phyloP scores from a whole-genome alignment of 225 moss, liverwort and hornwort genomes.

The Sphagnum contortum region DNA sequence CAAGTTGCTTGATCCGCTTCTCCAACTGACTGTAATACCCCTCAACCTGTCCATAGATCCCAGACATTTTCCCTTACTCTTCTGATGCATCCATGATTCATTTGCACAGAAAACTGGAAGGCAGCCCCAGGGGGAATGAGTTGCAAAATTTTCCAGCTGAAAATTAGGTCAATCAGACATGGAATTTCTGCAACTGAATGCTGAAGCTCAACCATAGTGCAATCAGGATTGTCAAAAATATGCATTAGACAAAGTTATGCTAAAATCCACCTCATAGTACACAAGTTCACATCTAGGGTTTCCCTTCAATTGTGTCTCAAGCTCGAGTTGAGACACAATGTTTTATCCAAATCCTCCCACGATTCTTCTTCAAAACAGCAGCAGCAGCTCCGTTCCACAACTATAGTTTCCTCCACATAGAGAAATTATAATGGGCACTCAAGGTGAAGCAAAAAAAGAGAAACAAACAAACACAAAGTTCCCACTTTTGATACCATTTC shows the following conservation, averaged over 20 bases:
- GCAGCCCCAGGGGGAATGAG: too few species aligned
- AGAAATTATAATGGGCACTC: not conserved
- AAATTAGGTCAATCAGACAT: too few species aligned
- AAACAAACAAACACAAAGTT: not conserved
- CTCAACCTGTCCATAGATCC: constrained; percentile 25
- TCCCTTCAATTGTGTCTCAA: too few species aligned
- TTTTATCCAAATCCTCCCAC: not conserved
- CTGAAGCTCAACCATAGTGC: not conserved
- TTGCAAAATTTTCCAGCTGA: not conserved
- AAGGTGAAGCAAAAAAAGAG: not conserved
- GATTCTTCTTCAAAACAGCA: not conserved
- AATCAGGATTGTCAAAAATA: too few species aligned
- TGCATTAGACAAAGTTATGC: too few species aligned
- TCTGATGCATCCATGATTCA: not conserved
- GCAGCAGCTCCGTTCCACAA: too few species aligned
- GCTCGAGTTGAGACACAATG: too few species aligned
- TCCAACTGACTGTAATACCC: constrained; percentile 47
- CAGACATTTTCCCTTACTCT: not conserved
- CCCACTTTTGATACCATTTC: not conserved
- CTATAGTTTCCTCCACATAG: too few species aligned
- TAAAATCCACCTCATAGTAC: too few species aligned
- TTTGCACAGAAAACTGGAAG: constrained; percentile 1
- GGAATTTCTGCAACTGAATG: not conserved
- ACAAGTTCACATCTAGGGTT: too few species aligned
- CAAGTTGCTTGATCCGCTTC: constrained; percentile 44